These are phyloP conservation scores for Debaryomyces sp. DNA, from an alignment of 1,139 yeast genomes.

Conservation along the genomic window DNA sequence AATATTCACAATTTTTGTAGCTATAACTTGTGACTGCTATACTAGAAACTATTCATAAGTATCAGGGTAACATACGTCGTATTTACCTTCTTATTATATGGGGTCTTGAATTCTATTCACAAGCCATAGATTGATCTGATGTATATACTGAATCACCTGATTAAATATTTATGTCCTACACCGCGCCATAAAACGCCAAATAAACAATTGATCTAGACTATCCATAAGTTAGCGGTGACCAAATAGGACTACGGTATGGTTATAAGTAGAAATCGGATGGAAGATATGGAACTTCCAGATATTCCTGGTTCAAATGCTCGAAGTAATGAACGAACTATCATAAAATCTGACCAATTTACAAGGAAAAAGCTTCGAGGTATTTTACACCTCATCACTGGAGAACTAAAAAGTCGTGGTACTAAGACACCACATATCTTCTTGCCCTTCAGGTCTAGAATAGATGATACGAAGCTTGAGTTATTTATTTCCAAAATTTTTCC, in stretches of 20 bases:
- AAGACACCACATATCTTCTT: conserved; percentile 65
- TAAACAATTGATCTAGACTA: conserved; percentile 4
- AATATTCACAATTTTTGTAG: background rate
- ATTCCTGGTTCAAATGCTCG: conserved; percentile 19
- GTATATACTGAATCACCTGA: background rate
- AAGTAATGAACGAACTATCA: conserved; percentile 8
- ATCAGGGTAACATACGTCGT: background rate
- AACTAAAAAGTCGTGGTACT: conserved; percentile 58
- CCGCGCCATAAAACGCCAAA: background rate
- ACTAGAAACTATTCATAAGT: background rate
- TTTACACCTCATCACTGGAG: conserved; percentile 68
- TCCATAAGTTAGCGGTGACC: background rate
- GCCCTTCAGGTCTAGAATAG: conserved; percentile 69
- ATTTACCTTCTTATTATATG: too few species aligned
- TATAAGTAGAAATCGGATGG: conserved; percentile 12
- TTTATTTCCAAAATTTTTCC: conserved; percentile 59
- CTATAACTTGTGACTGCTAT: background rate
- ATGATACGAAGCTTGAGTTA: conserved; percentile 55
- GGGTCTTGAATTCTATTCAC: too few species aligned
- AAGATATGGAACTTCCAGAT: conserved; percentile 30
- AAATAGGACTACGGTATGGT: conserved; percentile 13
- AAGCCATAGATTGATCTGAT: background rate
- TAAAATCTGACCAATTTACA: conserved; percentile 47
- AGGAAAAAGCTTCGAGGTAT: conserved; percentile 64
- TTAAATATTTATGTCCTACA: background rate